Percentiles rank a stretch among this genome's conserved stretches.
phyloP scores from a whole-genome alignment of 495 filamentous ascomycete genomes.

The Xylaria scruposa region DNA sequence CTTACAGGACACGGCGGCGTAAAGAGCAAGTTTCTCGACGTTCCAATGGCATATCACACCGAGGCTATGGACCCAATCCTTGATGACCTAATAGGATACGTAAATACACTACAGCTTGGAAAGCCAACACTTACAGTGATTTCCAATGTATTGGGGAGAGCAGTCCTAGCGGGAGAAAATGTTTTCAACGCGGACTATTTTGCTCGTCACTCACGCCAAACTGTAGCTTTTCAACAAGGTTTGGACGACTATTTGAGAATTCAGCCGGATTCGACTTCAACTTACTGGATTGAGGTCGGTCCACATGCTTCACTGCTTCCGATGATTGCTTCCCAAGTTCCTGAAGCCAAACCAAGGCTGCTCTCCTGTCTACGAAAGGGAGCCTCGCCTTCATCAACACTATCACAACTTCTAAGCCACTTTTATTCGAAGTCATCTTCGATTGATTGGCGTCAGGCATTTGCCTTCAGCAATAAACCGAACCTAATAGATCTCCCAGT shows the following conservation, averaged over 20 bases:
- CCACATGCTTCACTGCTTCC: constrained; percentile 20
- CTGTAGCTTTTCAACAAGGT: constrained; percentile 23
- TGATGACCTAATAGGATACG: constrained; percentile 16
- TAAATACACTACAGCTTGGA: background rate
- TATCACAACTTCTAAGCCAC: background rate
- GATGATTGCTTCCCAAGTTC: constrained; percentile 20
- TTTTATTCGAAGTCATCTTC: background rate
- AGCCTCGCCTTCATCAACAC: background rate
- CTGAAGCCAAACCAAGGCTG: constrained; percentile 1
- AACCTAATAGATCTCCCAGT: background rate
- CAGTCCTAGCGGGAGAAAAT: background rate
- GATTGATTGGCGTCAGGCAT: background rate
- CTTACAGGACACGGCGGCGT: constrained; percentile 1
- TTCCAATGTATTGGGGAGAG: background rate
- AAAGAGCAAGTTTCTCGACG: constrained; percentile 24
- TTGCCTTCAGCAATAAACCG: background rate
- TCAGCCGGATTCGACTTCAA: background rate
- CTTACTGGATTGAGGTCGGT: background rate
- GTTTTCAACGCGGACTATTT: constrained; percentile 20
- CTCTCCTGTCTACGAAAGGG: constrained; percentile 21
- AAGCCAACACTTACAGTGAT: constrained; percentile 6
- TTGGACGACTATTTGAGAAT: constrained; percentile 11
- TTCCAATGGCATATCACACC: constrained; percentile 21
- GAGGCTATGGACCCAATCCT: constrained; percentile 25
- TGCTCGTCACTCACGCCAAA: constrained; percentile 17